Percentiles rank a stretch among this genome's conserved stretches.
phyloP scores from a whole-genome alignment of 1,284 basidiomycete species.

The Austroboletus niveus region DNA sequence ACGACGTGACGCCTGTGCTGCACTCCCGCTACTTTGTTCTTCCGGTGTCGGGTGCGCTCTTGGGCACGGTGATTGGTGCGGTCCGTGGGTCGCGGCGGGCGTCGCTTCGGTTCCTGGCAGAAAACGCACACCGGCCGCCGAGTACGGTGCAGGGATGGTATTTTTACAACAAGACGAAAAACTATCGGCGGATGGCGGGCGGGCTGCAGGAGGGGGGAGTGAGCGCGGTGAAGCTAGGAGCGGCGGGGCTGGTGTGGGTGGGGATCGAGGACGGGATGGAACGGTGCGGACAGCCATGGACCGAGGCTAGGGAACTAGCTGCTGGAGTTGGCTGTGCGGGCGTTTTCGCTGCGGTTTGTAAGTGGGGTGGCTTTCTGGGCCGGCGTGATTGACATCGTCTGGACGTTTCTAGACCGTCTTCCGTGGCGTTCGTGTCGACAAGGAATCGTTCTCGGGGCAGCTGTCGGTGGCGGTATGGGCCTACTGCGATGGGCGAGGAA shows the following conservation, averaged over 20 bases:
- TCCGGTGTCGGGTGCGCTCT: constrained; percentile 53
- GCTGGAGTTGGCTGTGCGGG: constrained; percentile 64
- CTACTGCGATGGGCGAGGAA: constrained; percentile 46
- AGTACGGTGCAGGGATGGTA: constrained; percentile 86
- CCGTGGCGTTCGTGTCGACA: constrained; percentile 50
- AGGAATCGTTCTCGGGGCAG: constrained; percentile 49
- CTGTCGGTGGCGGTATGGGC: constrained; percentile 54
- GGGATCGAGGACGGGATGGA: constrained; percentile 63
- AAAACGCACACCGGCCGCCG: constrained; percentile 75
- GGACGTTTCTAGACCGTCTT: constrained; percentile 51
- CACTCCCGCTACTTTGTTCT: constrained; percentile 39
- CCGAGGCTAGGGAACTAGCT: constrained; percentile 53
- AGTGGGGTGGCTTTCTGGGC: constrained; percentile 31
- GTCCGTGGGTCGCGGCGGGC: constrained; percentile 66
- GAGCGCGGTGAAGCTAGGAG: constrained; percentile 57
- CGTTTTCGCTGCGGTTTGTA: constrained; percentile 61
- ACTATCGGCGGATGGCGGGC: constrained; percentile 76
- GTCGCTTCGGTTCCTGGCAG: constrained; percentile 56
- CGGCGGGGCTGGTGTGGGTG: constrained; percentile 61
- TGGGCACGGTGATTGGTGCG: constrained; percentile 66
- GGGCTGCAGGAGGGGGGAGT: constrained; percentile 65
- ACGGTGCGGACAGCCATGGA: constrained; percentile 44
- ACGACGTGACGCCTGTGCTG: constrained; percentile 33
- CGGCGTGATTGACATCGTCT: constrained; percentile 7
- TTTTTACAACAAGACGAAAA: constrained; percentile 90